Evolutionary conservation across 148 eudicot species (phyloP), one percentile per base, ranked within the genome.

Genomic region (Heliosperma pusillum): DNA sequence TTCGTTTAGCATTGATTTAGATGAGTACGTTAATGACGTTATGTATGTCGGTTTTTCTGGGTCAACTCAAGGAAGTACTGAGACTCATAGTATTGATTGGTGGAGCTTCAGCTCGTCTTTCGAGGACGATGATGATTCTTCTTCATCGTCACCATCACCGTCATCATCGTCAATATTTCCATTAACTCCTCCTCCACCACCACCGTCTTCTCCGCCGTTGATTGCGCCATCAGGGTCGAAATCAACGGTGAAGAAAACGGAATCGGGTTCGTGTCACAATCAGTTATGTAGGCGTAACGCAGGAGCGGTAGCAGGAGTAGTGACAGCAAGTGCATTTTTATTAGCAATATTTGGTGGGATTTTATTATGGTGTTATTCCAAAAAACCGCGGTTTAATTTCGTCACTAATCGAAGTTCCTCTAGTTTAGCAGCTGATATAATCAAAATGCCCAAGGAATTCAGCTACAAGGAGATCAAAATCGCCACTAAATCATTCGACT

Each of bases 61-160:
- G 56, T 91, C 98, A 8, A 93, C 98, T 70, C 98, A 93, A 77
- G 98, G 98, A 0, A 93, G 98, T 22, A 93, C 98, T 1, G 98
- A 93, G 59, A 69, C 83, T 25, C 98, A 93, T 63, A 81, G 77
- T 79, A 81, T 93, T 56, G 91, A 85, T 22, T 93, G 94, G 97
- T 93, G 98, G 98, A 93, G 92, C 30, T 93, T 93, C 69, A 84
- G 80, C 56, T 89, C 98, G 1, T 82, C 89, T 0, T 87, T 88
- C 58, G 89, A 79, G 7, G 69, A 74, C 19, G 55, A 50, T 10
- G 42, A 36, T 7, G 56, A 58, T 1, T 78, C 30, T 26, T 10
- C 84, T 10, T 21, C 73, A 0, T 33, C 78, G 1, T 50, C 73
- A 10, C 79, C 29, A 36, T 15, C 85, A 6, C 36, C 69, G 15